Percentiles rank a stretch among this genome's conserved stretches.
Conservation (phyloP, 495 filamentous ascomycete genomes). For the Neurospora sublineolata region DNA sequence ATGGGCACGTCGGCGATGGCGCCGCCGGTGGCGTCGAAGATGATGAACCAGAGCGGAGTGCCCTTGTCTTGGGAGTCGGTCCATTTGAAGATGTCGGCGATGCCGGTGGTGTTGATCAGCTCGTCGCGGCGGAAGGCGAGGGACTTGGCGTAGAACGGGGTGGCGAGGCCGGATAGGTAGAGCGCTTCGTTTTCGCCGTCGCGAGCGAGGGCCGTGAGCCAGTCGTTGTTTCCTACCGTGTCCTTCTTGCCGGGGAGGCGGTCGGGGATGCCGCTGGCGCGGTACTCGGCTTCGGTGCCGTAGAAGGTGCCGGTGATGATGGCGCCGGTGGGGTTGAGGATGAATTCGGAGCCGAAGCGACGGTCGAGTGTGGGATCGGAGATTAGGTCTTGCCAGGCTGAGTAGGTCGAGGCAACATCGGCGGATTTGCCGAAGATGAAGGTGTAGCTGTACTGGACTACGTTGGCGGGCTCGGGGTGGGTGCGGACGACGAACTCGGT, state of each 20-base stretch:
- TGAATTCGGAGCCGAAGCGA: conserved; percentile 41
- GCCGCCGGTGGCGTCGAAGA: conserved; percentile 47
- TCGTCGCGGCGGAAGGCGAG: conserved; percentile 39
- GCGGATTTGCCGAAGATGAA: conserved; percentile 32
- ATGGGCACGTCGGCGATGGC: conserved; percentile 33
- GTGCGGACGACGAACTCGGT: conserved; percentile 53
- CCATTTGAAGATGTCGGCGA: conserved; percentile 40
- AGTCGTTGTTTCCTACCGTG: conserved; percentile 40
- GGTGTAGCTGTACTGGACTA: conserved; percentile 40
- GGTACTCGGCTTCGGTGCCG: conserved; percentile 40
- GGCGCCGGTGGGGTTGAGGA: conserved; percentile 38
- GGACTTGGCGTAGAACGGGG: conserved; percentile 42
- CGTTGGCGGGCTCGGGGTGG: conserved; percentile 40
- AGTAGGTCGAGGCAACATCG: conserved; percentile 29
- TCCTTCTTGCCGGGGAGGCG: conserved; percentile 27
- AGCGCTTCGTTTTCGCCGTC: conserved; percentile 38
- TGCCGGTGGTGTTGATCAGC: conserved; percentile 25
- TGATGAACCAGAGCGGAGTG: conserved; percentile 42
- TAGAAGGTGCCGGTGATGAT: conserved; percentile 42
- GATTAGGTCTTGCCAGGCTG: conserved; percentile 33
- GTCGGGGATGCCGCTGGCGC: conserved; percentile 32
- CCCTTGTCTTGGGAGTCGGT: conserved; percentile 36
- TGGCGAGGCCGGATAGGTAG: conserved; percentile 32
- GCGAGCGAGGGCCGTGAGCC: conserved; percentile 40
- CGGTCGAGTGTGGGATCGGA: conserved; percentile 42